phyloP scores from a whole-genome alignment of 2,329 filamentous ascomycete species.

The Aspergillus uvarum region DNA sequence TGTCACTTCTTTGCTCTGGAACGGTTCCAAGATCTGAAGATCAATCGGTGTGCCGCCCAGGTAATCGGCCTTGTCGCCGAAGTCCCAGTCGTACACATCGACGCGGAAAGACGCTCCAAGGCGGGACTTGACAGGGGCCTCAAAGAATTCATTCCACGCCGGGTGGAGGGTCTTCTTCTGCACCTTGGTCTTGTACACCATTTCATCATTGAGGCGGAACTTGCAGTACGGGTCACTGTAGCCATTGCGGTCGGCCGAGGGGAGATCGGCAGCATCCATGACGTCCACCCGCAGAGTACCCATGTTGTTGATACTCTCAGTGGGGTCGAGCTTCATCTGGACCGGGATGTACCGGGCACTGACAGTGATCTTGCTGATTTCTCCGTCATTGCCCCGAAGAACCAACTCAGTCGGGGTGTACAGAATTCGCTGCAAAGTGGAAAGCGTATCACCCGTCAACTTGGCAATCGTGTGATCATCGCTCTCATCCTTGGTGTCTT shows the following conservation, averaged over 20 bases:
- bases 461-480: constrained; percentile 77
- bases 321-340: constrained; percentile 88
- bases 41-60: constrained; percentile 76
- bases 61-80: constrained; percentile 90
- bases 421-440: constrained; percentile 83
- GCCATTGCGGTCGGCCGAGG: constrained; percentile 90
- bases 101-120: constrained; percentile 80
- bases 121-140: constrained; percentile 75
- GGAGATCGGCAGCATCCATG: constrained; percentile 81
- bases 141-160: constrained; percentile 95
- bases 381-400: constrained; percentile 75
- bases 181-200: constrained; percentile 91
- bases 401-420: constrained; percentile 86
- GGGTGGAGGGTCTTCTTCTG: constrained; percentile 97
- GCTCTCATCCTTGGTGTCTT: constrained; percentile 66
- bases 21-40: constrained; percentile 78
- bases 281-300: constrained; percentile 92
- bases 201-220: constrained; percentile 84
- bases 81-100: constrained; percentile 93
- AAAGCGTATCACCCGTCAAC: constrained; percentile 78
- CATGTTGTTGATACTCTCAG: constrained; percentile 99
- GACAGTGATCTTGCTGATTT: constrained; percentile 77
- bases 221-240: constrained; percentile 97
- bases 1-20: constrained; percentile 72
- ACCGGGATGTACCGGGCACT: constrained; percentile 94